Base-by-base conservation (phyloP, 768 basidiomycete genomes). In the Cyathus striatus region DNA sequence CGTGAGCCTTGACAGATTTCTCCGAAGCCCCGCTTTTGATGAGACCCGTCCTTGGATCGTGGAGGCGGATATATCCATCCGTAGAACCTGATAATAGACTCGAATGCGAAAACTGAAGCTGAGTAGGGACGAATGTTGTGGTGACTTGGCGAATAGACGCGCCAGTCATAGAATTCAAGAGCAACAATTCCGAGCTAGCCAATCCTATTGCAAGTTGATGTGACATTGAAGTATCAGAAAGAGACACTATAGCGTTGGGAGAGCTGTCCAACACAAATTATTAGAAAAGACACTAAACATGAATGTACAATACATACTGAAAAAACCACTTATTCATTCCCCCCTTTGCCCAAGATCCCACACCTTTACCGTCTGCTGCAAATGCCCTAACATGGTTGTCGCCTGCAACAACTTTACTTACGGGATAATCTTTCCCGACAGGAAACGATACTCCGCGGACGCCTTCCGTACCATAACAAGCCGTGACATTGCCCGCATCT, bases 311-410 rank as follows among this genome's bases (percentile, higher is more conserved):
- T 10, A 22, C 81, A 51, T 54, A 89, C 88, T 74, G 75, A 60
- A 70, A 78, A 54, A 70, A 86, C 88, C 88, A 92, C 60, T 81
- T 88, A 63, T 89, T 91, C 60, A 80, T 70, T 21, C 89, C 90
- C 35, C 89, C 90, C 61, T 90, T 91, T 10, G 77, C 64, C 89
- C 89, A 91, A 25, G 82, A 77, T 25, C 89, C 89, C 23, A 91
- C 44, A 12, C 87, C 85, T 33, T 76, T 67, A 17, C 79, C 74
- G n/a, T 74, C 68, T 27, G 71, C 52, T 22, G 79, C 77, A 45
- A 76, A 60, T 12, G 85, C 87, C 44, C 79, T 71, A 12, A 97
- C 77, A 57, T 87, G 80, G 23, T 82, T 81, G 48, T 96, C 92
- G 27, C 86, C 90, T 35, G 83, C 77, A 38, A 78, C 49, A 38